phyloP scores from a whole-genome alignment of 2,329 filamentous ascomycete species.

The Lasiodiplodia sp. region DNA sequence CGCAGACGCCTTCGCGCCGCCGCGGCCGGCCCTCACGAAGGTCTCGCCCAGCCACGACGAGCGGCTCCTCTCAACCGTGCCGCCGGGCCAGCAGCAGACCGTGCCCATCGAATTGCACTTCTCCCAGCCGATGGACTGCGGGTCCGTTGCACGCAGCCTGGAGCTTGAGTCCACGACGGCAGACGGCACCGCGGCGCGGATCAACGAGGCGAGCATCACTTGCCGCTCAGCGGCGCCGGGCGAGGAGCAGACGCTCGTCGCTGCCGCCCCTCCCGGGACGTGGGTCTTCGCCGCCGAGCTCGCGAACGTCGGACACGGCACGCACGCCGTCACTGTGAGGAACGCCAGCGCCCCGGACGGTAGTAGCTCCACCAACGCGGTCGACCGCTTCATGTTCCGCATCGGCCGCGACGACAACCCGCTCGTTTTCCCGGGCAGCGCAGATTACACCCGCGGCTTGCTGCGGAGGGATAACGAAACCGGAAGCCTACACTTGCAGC shows the following conservation, averaged over 20 bases:
- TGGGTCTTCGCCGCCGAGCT: constrained; percentile 64
- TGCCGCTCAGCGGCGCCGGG: constrained; percentile 45
- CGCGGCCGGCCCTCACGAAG: constrained; percentile 65
- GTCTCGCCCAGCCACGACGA: constrained; percentile 66
- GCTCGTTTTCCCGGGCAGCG: constrained; percentile 64
- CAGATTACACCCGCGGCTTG: constrained; percentile 38
- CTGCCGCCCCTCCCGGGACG: constrained; percentile 54
- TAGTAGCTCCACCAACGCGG: constrained; percentile 61
- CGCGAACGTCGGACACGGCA: constrained; percentile 65
- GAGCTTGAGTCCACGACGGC: constrained; percentile 62
- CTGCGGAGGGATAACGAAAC: not conserved
- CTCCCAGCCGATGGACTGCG: constrained; percentile 67
- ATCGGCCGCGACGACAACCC: constrained; percentile 66
- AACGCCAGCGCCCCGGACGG: not conserved
- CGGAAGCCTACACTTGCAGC: not conserved
- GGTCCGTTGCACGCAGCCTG: constrained; percentile 58
- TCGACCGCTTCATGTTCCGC: constrained; percentile 68
- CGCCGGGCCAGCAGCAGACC: not conserved
- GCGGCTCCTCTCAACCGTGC: constrained; percentile 38
- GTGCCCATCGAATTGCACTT: constrained; percentile 62
- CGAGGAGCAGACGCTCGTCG: constrained; percentile 45
- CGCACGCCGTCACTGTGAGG: constrained; percentile 57
- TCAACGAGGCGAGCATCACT: not conserved
- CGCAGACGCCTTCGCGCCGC: constrained; percentile 56
- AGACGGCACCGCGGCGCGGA: constrained; percentile 38